A percentile compares a stretch with the other conserved stretches of the same genome.
Conservation (phyloP, 2,329 filamentous ascomycete genomes). For the Penicillium nordicum region DNA sequence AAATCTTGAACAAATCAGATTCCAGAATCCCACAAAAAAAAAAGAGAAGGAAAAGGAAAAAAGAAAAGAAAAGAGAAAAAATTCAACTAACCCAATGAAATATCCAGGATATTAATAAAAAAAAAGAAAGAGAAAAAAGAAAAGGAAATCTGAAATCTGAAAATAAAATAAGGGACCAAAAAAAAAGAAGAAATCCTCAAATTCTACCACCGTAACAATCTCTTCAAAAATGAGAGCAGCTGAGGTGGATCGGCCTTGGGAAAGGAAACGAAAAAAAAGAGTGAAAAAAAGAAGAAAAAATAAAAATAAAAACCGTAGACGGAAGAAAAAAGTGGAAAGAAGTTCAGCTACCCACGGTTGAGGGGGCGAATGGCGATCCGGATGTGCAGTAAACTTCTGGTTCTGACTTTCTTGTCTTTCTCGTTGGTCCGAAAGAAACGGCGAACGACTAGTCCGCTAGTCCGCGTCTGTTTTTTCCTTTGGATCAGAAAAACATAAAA, state of each 20-base stretch:
- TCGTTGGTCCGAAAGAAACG: background rate
- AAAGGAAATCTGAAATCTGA: background rate
- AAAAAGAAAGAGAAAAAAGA: background rate
- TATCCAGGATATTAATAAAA: background rate
- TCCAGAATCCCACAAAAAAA: conserved; percentile 7
- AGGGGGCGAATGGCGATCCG: conserved; percentile 31
- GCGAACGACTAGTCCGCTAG: background rate
- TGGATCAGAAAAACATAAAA: background rate
- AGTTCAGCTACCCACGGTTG: conserved; percentile 29
- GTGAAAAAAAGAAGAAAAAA: background rate
- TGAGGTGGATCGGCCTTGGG: conserved; percentile 4
- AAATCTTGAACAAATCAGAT: conserved; percentile 9
- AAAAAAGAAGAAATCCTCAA: background rate
- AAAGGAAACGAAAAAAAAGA: background rate
- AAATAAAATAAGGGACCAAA: conserved; percentile 7
- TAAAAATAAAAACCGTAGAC: background rate
- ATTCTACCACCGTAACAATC: conserved; percentile 4
- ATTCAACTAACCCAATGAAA: conserved; percentile 4
- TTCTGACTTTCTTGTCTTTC: background rate
- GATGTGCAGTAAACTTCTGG: conserved; percentile 29
- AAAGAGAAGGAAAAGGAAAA: background rate
- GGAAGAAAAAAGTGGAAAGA: conserved; percentile 11
- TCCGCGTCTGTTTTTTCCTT: background rate
- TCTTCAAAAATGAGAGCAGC: conserved; percentile 1
- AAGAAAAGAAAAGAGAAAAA: background rate